Evolutionary conservation across 148 eudicot species (phyloP).

Genomic region (Cornus florida): DNA sequence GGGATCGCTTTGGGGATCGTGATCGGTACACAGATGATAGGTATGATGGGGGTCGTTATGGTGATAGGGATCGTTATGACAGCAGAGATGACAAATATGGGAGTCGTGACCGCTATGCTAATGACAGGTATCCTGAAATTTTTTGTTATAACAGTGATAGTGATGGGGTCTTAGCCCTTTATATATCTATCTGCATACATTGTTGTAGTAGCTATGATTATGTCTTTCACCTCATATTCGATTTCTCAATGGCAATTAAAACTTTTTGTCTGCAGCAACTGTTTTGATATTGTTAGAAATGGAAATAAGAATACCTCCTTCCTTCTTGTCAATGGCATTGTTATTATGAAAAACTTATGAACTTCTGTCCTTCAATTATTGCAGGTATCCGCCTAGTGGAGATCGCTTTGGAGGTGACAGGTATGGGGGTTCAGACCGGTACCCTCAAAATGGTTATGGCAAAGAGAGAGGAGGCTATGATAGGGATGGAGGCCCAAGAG

Average conservation of each 20-base stretch:
- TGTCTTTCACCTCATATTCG: too few species aligned
- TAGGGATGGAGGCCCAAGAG: conserved; percentile 28
- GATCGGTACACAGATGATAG: conserved; percentile 49
- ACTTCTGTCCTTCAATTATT: not conserved
- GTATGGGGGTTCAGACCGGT: conserved; percentile 45
- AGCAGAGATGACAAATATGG: conserved; percentile 44
- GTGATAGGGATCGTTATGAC: conserved; percentile 43
- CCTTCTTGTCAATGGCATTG: too few species aligned
- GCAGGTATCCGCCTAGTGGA: conserved; percentile 42
- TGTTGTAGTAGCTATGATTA: too few species aligned
- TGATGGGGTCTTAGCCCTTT: too few species aligned
- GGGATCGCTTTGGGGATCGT: conserved; percentile 45
- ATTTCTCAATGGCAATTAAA: too few species aligned
- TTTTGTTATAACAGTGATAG: not conserved
- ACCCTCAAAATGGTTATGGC: conserved; percentile 37
- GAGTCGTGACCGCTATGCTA: conserved; percentile 33
- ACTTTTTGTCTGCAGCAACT: too few species aligned
- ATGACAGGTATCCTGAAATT: conserved; percentile 29
- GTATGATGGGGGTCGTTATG: conserved; percentile 44
- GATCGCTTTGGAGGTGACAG: conserved; percentile 43
- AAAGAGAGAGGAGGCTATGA: conserved; percentile 52
- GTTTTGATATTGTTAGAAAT: too few species aligned
- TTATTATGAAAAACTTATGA: too few species aligned
- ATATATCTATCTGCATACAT: too few species aligned
- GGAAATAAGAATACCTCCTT: too few species aligned